Conservation (phyloP, 106 monocot species). For the Chionographis japonica region DNA sequence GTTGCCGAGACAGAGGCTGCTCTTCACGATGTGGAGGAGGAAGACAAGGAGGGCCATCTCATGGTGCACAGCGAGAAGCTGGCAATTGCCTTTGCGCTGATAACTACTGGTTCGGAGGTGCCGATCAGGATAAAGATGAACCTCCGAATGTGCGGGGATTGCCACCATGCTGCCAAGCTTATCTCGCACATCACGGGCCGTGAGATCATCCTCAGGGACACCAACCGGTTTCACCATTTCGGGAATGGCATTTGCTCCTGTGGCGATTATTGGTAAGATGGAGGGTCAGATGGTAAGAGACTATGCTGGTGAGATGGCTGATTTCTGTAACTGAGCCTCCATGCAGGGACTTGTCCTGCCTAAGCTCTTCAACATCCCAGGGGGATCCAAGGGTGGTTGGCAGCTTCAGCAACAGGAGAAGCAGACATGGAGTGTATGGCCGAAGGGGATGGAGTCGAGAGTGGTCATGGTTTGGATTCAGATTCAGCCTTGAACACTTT, state of each 20-base stretch:
- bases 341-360: too few relatives aligned
- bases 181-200: constrained; percentile 42
- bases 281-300: too few relatives aligned
- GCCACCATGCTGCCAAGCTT: constrained; percentile 54
- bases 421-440: too few relatives aligned
- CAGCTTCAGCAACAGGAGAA: too few relatives aligned
- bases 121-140: constrained; percentile 59
- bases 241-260: constrained; percentile 60
- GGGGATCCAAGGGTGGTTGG: too few relatives aligned
- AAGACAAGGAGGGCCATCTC: constrained; percentile 78
- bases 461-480: too few relatives aligned
- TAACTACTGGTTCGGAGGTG: constrained; percentile 26
- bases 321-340: too few relatives aligned
- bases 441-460: too few relatives aligned
- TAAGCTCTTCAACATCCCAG: too few relatives aligned
- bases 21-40: constrained; percentile 84
- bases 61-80: constrained; percentile 75
- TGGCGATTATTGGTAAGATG: constrained; percentile 66
- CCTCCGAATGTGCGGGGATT: constrained; percentile 59
- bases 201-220: constrained; percentile 65
- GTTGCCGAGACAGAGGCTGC: constrained; percentile 44
- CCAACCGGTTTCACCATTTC: constrained; percentile 73
- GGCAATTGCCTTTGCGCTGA: constrained; percentile 61
- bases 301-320: too few relatives aligned
- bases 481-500: too few relatives aligned